Base-by-base conservation (phyloP, 2,329 filamentous ascomycete genomes). In the Colletotrichum liriopes region DNA sequence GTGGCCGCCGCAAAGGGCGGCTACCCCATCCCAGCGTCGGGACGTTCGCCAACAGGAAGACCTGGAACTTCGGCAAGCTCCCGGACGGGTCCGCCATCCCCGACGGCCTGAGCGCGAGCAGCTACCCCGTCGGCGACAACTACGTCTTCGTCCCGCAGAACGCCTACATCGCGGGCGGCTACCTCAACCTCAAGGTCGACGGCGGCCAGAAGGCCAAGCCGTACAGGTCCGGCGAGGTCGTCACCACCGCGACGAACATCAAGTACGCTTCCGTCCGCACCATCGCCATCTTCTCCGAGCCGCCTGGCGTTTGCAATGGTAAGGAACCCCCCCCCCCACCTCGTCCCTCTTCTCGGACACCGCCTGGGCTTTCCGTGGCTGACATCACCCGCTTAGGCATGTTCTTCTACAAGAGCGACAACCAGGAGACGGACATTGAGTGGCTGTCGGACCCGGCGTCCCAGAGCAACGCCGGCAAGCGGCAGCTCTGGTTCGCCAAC, bases 271-370 rank as follows among this genome's bases (percentile, higher is more conserved):
- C 78, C 41, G 77, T 80, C 9, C 73, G 79, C 16, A 80, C 78
- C 0, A 72, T 74, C 1, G 79, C 78, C 7, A 76, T 80, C 11
- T 67, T 80, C 2, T 75, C 71, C 1, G 77, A 80, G 8, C 72
- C 77, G 45, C 64, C 77, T 43, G 79, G 79, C 20, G 78, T 80
- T 54, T 80, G 78, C 74, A 80, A 80, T 23, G 79, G 79, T 79
- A 73, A 47, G 74, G n/a, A 18, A 7, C 35, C 23, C 12, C 0
- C n/a, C 32, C 11, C 7, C 16, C 16, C 11, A n/a, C n/a, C n/a
- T n/a, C n/a, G n/a, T 5, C 6, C 6, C 1, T 1, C 3, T 29
- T 11, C 5, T 23, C 12, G 1, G 23, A 4, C 20, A 29, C 20
- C 11, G 23, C 8, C 26, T 32, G 6, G 6, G 6, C n/a, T 12